Base-by-base conservation (phyloP, 345 rosid species). In the Hypericum perforatum region DNA sequence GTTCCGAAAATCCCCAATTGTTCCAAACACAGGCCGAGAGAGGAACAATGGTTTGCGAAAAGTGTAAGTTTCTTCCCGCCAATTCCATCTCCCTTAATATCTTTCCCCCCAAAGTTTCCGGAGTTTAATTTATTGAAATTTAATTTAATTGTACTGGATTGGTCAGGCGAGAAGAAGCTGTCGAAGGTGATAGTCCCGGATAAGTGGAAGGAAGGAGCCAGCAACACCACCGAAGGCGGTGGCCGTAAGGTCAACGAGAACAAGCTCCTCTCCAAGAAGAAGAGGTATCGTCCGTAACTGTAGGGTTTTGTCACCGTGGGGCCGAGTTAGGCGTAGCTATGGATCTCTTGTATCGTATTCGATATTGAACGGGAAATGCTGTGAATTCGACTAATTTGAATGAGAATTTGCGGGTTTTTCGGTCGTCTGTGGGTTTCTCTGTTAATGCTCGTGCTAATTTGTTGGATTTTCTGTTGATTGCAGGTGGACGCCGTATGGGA, bases 181-280 rank as follows among this genome's bases (percentile, higher is more conserved):
- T 46, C 94, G 37, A 88, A 85, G 81, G 98, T 92, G 61, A 92
- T 92, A 37, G 97, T 92, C 52, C 98, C 98, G 2, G 97, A 92
- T 72, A 88, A 88, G 71, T 92, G 99, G 97, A 89, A 92, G 84
- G 95, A 84, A 69, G 99, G 99, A 52, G 99, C 99, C 64, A 76
- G 84, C 67, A 89, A 92, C 82, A 82, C 87, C 52, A 77, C 66
- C 49, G 99, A 92, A 71, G 80, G 89, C 44, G 97, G 97, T 53
- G 97, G 97, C 37, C 97, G 95, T 45, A 94, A 94, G 64, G 70
- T 85, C 79, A 92, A 92, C 68, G 97, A 92, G 84, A 92, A 92
- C 77, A 92, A 89, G 39, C 97, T 92, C 74, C 94, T 92, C 67
- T 89, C 95, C 43, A 85, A 86, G 67, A 92, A 88, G 64, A 70